A percentile compares a stretch with the other conserved stretches of the same genome.
Evolutionary conservation across 192 early-diverging fungal genomes (phyloP).

Genomic region (Borealophlyctis nickersoniae): DNA sequence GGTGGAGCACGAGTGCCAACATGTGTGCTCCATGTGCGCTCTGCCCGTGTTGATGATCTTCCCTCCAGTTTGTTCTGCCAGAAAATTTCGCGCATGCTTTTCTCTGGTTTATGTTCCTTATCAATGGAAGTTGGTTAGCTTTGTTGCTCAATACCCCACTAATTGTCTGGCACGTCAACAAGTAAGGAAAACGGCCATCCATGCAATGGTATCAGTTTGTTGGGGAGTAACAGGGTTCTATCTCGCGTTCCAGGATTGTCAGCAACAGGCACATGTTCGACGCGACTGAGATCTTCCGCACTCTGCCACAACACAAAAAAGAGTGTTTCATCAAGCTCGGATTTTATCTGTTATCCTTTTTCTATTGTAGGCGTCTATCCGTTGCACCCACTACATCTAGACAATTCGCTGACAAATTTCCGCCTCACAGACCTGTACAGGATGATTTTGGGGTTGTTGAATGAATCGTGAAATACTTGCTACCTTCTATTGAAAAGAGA

Average conservation of each 20-base stretch:
- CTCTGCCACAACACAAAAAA: constrained; percentile 86
- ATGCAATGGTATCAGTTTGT: background rate
- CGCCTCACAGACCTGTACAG: constrained; percentile 28
- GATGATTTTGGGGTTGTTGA: constrained; percentile 30
- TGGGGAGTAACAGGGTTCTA: background rate
- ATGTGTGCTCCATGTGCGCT: background rate
- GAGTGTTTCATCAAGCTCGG: constrained; percentile 97
- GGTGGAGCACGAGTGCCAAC: too few relatives aligned
- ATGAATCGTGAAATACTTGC: too few relatives aligned
- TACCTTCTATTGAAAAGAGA: too few relatives aligned
- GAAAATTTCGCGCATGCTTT: constrained; percentile 84
- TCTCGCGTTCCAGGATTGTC: constrained; percentile 63
- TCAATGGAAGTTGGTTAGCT: constrained; percentile 86
- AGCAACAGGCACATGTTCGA: constrained; percentile 91
- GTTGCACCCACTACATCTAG: background rate
- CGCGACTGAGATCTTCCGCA: constrained; percentile 97
- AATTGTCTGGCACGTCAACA: constrained; percentile 80
- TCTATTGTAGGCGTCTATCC: constrained; percentile 59
- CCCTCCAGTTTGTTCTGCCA: constrained; percentile 85
- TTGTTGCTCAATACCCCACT: constrained; percentile 83
- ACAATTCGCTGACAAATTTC: background rate
- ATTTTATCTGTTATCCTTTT: constrained; percentile 94
- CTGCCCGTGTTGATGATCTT: background rate
- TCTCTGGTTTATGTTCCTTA: constrained; percentile 76
- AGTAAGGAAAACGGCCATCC: constrained; percentile 47